Conservation (phyloP, 352 stramenopile genomes). For the Halophytophthora batemanensis region DNA sequence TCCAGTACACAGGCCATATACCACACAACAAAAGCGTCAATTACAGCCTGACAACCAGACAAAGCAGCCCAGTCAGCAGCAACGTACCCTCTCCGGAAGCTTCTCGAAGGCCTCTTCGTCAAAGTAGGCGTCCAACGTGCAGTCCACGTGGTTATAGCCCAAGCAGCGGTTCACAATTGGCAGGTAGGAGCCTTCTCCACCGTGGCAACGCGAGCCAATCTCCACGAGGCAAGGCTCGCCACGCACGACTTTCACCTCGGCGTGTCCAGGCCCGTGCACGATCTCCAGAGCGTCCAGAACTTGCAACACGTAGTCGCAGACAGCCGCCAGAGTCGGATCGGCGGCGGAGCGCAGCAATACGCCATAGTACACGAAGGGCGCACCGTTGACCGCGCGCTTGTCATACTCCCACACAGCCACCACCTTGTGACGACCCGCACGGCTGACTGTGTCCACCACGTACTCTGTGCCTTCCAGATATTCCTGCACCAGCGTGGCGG, state of each 20-base stretch:
- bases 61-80: neutral
- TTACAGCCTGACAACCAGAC: neutral
- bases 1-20: slow-evolving; percentile 16
- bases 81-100: slow-evolving; percentile 31
- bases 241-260: slow-evolving; percentile 85
- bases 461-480: slow-evolving; percentile 94
- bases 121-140: slow-evolving; percentile 86
- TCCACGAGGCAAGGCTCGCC: slow-evolving; percentile 91
- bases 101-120: slow-evolving; percentile 59
- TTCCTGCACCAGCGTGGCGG: slow-evolving; percentile 92
- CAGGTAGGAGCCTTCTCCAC: slow-evolving; percentile 91
- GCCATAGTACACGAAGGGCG: slow-evolving; percentile 94
- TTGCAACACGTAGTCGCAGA: slow-evolving; percentile 63
- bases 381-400: slow-evolving; percentile 91
- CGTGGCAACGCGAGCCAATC: slow-evolving; percentile 93
- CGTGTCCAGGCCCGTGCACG: slow-evolving; percentile 76
- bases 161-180: slow-evolving; percentile 87
- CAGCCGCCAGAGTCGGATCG: slow-evolving; percentile 38
- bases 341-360: slow-evolving; percentile 63
- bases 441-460: slow-evolving; percentile 95
- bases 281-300: slow-evolving; percentile 85
- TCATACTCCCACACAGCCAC: slow-evolving; percentile 97
- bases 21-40: neutral
- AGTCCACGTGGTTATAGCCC: slow-evolving; percentile 92
- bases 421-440: slow-evolving; percentile 92